These are phyloP conservation scores for Moesziomyces globuligerus DNA, from an alignment of 1,284 basidiomycete genomes.

Conservation along the genomic window DNA sequence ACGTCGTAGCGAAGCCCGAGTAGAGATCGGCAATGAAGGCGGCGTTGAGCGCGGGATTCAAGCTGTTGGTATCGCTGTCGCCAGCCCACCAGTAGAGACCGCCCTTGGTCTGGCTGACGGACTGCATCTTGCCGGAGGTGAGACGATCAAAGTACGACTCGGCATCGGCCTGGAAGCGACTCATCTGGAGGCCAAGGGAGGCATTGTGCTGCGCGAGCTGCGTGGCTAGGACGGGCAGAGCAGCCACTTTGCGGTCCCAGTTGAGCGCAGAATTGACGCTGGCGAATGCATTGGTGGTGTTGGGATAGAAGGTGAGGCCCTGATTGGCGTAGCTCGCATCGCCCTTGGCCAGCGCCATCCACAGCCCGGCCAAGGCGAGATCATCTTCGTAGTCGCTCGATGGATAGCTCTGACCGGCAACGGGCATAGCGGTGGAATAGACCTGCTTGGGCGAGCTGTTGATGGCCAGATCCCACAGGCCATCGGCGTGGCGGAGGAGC, in stretches of 20 bases:
- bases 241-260: constrained; percentile 86
- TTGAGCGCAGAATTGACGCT: constrained; percentile 78
- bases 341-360: constrained; percentile 79
- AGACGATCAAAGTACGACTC: constrained; percentile 82
- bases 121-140: constrained; percentile 72
- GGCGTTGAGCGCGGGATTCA: constrained; percentile 86
- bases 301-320: constrained; percentile 75
- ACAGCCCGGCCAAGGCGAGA: constrained; percentile 76
- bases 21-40: constrained; percentile 84
- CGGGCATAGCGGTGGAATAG: constrained; percentile 76
- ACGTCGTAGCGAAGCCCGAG: constrained; percentile 72
- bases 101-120: constrained; percentile 69
- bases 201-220: constrained; percentile 69
- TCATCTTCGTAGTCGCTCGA: constrained; percentile 74
- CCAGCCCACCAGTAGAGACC: constrained; percentile 82
- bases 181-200: constrained; percentile 75
- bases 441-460: constrained; percentile 68
- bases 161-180: constrained; percentile 76
- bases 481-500: constrained; percentile 78
- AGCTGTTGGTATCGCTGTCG: constrained; percentile 79
- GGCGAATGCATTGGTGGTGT: constrained; percentile 71
- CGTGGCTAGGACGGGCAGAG: constrained; percentile 77
- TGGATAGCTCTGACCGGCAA: constrained; percentile 75
- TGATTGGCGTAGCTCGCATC: constrained; percentile 74
- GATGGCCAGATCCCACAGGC: constrained; percentile 78